A percentile compares a stretch with the other conserved stretches of the same genome.
These are phyloP conservation scores for Corchorus capsularis DNA, from an alignment of 345 rosid species.

Conservation along the genomic window DNA sequence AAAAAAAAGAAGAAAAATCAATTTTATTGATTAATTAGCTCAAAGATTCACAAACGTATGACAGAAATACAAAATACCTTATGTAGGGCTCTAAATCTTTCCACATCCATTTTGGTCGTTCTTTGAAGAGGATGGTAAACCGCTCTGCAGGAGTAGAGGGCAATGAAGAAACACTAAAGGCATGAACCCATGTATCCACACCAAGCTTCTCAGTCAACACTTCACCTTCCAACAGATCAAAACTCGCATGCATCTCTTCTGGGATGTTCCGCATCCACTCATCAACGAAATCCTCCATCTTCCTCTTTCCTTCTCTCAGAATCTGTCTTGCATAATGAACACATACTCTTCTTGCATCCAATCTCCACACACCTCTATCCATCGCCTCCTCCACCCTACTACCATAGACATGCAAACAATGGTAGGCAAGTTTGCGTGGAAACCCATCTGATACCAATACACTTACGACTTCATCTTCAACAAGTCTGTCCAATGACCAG, in stretches of 20 bases:
- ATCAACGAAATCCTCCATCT: constrained; percentile 61
- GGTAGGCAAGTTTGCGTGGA: constrained; percentile 49
- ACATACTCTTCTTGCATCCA: constrained; percentile 69
- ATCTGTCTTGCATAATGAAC: constrained; percentile 74
- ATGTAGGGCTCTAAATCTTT: constrained; percentile 87
- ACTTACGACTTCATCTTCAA: constrained; percentile 60
- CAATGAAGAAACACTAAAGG: constrained; percentile 64
- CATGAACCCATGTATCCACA: constrained; percentile 68
- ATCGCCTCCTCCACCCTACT: constrained; percentile 39
- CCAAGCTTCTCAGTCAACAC: constrained; percentile 84
- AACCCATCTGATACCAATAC: constrained; percentile 70
- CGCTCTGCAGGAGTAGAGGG: constrained; percentile 79
- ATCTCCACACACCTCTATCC: constrained; percentile 50
- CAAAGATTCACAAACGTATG: background rate
- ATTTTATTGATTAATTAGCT: constrained; percentile 1
- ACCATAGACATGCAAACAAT: constrained; percentile 66
- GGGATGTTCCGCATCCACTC: constrained; percentile 74
- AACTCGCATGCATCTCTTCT: constrained; percentile 58
- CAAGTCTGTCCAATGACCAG: constrained; percentile 64
- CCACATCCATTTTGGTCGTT: constrained; percentile 85
- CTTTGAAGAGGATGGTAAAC: constrained; percentile 64
- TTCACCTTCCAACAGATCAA: constrained; percentile 88
- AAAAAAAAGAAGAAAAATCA: no score
- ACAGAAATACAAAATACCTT: constrained; percentile 42
- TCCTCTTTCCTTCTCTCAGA: constrained; percentile 64